Evolutionary conservation across 768 basidiomycete species (phyloP), one percentile per base, ranked within the genome.

Genomic region (Boletus eberwhitei): DNA sequence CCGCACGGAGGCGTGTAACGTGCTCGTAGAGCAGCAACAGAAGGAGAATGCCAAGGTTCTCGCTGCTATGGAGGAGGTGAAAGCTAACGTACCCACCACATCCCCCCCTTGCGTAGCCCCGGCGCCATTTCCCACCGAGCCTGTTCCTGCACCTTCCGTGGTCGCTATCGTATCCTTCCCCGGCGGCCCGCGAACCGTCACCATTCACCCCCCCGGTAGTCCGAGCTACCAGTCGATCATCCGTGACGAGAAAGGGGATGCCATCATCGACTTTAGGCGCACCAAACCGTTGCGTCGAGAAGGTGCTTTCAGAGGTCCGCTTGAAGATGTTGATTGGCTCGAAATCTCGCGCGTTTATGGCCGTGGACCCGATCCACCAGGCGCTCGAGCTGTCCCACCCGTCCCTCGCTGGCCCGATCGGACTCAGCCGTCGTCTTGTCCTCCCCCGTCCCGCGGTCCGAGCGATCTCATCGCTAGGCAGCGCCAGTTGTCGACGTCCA

Each of bases 171-270:
- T 62, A 24, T 55, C 59, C 0, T 66, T 65, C 16, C 65, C 62
- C 4, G 65, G 65, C 0, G 57, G 63, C 5, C 46, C 63, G 3
- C 62, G 65, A 14, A 59, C 65, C 21, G 2, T 65, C 37, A 66
- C 65, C 2, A 62, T 65, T 11, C 63, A 66, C 8, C 59, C 65
- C 4, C 66, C 60, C 0, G 19, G 19, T 5, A 58, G 60, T 26
- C 53, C 63, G 8, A 24, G 36, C 19, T 57, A 55, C 36, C 59
- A 55, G 8, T 29, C 65, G 3, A 34, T 42, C 41, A 35, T 65
- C 40, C 59, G 36, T 12, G 64, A 67, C 32, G 65, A 55, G 35
- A 47, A 50, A 1, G 65, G 59, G 4, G 57, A 64, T 0, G 17
- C 57, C 36, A 53, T 65, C 5, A 19, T 65, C 5, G 41, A 57